Conservation (phyloP, 139 green algal genomes). For the Trebouxia sp. region DNA sequence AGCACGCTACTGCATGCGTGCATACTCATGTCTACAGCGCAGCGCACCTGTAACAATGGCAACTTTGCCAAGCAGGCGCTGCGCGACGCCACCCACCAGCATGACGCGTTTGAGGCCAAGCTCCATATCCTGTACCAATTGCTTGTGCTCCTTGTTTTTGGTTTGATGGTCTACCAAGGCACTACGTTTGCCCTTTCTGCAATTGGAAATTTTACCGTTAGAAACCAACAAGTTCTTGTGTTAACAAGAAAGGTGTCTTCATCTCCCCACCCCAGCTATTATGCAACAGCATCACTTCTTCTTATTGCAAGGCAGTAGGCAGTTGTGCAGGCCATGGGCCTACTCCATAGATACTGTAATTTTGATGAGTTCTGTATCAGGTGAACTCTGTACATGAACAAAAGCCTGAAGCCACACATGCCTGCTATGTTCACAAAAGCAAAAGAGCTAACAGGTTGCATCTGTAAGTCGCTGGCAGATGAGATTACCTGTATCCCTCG, state of each 20-base stretch:
- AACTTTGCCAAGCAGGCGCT: constrained; percentile 38
- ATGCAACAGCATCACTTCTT: no score
- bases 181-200: constrained; percentile 43
- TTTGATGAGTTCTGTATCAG: no score
- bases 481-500: constrained; percentile 34
- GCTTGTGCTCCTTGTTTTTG: constrained; percentile 44
- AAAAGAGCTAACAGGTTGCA: background rate
- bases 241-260: no score
- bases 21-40: no score
- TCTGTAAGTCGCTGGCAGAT: no score
- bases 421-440: background rate
- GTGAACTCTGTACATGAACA: no score
- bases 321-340: no score
- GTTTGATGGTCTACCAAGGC: constrained; percentile 41
- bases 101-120: constrained; percentile 32
- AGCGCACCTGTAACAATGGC: constrained; percentile 40
- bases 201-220: background rate
- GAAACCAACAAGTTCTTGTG: no score
- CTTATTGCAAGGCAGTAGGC: no score
- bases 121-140: constrained; percentile 40
- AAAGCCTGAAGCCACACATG: no score
- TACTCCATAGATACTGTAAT: no score
- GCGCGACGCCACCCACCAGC: constrained; percentile 31
- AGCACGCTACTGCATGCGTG: background rate
- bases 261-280: no score